Conservation (phyloP, 306 rosid species). For the Inga laurina region DNA sequence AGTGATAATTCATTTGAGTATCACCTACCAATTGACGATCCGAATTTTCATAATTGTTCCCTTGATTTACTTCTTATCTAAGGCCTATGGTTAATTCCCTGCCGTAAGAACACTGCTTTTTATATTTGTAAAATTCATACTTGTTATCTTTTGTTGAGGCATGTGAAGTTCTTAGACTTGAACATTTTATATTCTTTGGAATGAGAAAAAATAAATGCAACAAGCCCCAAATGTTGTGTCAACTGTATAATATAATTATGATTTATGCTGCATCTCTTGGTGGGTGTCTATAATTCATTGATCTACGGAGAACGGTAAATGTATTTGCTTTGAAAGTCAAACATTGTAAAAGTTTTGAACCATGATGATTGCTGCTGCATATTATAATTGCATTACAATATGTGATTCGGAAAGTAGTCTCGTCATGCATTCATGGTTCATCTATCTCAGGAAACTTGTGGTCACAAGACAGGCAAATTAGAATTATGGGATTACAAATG, state of each 20-base stretch:
- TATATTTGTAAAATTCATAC: background rate
- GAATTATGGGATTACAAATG: background rate
- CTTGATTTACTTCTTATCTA: background rate
- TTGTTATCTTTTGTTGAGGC: background rate
- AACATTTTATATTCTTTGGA: background rate
- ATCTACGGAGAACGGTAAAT: background rate
- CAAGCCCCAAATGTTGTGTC: no score
- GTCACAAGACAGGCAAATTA: conserved; percentile 7
- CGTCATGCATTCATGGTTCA: background rate
- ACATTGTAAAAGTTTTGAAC: background rate
- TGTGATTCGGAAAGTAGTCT: background rate
- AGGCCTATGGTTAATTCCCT: background rate
- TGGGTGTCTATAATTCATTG: background rate
- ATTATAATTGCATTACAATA: background rate
- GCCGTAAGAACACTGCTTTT: background rate
- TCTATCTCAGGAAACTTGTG: background rate
- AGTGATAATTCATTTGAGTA: conserved; percentile 20
- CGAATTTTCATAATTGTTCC: background rate
- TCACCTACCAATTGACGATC: background rate
- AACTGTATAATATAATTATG: no score
- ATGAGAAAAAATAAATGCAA: background rate
- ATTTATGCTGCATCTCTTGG: no score
- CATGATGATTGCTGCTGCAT: conserved; percentile 11
- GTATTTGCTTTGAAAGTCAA: conserved; percentile 16
- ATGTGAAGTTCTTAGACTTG: background rate